Evolutionary conservation across 2,329 filamentous ascomycete species (phyloP), one percentile per base, ranked within the genome.

Genomic region (Ophiostoma montium): DNA sequence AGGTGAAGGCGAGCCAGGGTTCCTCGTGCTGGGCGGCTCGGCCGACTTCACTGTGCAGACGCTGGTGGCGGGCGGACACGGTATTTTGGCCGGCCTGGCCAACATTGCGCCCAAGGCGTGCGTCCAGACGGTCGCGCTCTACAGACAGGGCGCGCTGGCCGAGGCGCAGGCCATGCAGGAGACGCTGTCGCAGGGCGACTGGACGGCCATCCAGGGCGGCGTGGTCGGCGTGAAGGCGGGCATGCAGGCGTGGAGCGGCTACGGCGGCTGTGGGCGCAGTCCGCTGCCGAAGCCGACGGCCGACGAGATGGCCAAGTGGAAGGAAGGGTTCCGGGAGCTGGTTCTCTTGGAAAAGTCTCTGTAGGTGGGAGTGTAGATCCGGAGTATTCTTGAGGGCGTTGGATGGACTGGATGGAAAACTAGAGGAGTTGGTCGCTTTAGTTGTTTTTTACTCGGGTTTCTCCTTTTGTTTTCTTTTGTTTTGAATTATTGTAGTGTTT

Each of bases 21-120:
- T 86, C 64, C 67, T 85, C 59, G 82, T 82, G 55, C 74, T 86
- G 58, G 82, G 80, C 21, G 83, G 83, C 47, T 84, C 80, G 2
- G 80, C 82, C 45, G 83, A 87, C 63, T 86, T 86, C 63, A 74
- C 79, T 3, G 67, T 86, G 42, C 82, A 83, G 59, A 80, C 80
- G 0, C 62, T 86, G 35, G 70, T 82, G 32, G 82, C 73, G 8
- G 83, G 82, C 39, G 82, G 80, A 9, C 78, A 80, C 50, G 84
- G 84, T 48, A 76, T 86, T 58, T 78, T 88, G 50, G 81, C 78
- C 23, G 84, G 82, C 6, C 71, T 85, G 53, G 84, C 75, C 57
- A 87, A 87, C 63, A 73, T 87, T 47, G 74, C 80, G 2, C 83
- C 83, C 31, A 80, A 75, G 59, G 71, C 79, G 12, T 84, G 80